Base-by-base conservation (phyloP, 2,329 filamentous ascomycete species). In the Paraconiothyrium sp. region DNA sequence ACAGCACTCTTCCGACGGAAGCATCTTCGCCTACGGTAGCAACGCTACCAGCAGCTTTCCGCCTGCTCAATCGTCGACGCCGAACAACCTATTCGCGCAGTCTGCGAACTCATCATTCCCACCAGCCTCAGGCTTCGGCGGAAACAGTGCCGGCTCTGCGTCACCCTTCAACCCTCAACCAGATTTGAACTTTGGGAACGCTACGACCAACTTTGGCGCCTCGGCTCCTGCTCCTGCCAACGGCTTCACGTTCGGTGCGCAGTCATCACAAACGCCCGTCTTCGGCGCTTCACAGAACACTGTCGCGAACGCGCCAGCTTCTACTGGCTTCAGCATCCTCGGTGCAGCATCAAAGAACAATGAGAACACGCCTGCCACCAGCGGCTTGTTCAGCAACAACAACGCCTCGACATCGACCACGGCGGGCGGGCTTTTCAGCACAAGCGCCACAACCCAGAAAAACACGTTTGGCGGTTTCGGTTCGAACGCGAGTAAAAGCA, bases 91-190 rank as follows among this genome's bases (percentile, higher is more conserved):
- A 13, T 76, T 78, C 60, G 60, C 67, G 37, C 74, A 55, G 57
- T 71, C 70, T 14, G 58, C 68, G 32, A 75, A 56, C 59, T 70
- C 70, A 20, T 77, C 74, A 0, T 77, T 77, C 46, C 74, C 74
- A 14, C 64, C 72, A 3, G 50, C 50, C 35, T 41, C 35, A 30
- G 35, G 50, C 35, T 76, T 77, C 50, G 74, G 74, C 46, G 70
- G 63, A 20, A 49, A 24, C 50, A 63, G 60, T 49, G 49, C 27
- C 35, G 62, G 22, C 39, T 30, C 52, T 39, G 63, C 51, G 55
- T 64, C 66, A 46, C 54, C 44, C 60, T 76, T 76, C 63, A 72
- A 70, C 39, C 14, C 54, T n/a, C 32, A 47, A 68, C 69, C 59
- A 4, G 62, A 62, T 58, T 75, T 76, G 66, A 72, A 72, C 62